Evolutionary conservation across 192 early-diverging fungal species (phyloP).

Genomic region (Phycomyces nitens): DNA sequence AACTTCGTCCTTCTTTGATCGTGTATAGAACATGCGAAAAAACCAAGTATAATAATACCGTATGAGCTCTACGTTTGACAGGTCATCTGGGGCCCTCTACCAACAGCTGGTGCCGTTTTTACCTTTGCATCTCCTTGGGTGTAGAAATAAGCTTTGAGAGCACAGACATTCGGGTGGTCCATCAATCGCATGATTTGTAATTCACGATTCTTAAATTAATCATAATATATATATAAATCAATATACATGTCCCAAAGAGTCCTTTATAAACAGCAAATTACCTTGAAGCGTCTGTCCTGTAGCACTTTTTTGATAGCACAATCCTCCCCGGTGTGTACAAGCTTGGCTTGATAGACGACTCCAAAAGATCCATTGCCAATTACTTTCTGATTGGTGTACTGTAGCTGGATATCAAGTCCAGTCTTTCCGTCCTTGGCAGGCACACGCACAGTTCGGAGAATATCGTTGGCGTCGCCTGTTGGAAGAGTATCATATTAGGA

Average conservation of each 20-base stretch:
- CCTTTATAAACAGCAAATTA: slow-evolving; percentile 23
- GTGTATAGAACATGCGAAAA: not conserved
- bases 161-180: slow-evolving; percentile 86
- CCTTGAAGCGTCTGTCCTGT: slow-evolving; percentile 97
- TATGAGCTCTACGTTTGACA: slow-evolving; percentile 3
- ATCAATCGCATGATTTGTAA: slow-evolving; percentile 89
- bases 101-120: not conserved
- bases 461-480: slow-evolving; percentile 42
- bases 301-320: slow-evolving; percentile 96
- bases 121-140: slow-evolving; percentile 81
- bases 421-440: slow-evolving; percentile 82
- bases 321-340: slow-evolving; percentile 71
- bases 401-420: slow-evolving; percentile 77
- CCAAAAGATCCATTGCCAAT: slow-evolving; percentile 98
- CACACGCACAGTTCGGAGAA: slow-evolving; percentile 60
- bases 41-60: not conserved
- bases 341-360: slow-evolving; percentile 93
- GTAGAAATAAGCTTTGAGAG: slow-evolving; percentile 87
- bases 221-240: not conserved
- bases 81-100: too few relatives aligned
- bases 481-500: not conserved
- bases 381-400: slow-evolving; percentile 86
- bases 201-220: slow-evolving; percentile 70
- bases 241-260: not conserved
- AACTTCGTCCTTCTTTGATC: slow-evolving; percentile 76